Evolutionary conservation across 257 asterid genomes (phyloP), one percentile per base, ranked within the genome.

Genomic region (Primulina huaijiensis): DNA sequence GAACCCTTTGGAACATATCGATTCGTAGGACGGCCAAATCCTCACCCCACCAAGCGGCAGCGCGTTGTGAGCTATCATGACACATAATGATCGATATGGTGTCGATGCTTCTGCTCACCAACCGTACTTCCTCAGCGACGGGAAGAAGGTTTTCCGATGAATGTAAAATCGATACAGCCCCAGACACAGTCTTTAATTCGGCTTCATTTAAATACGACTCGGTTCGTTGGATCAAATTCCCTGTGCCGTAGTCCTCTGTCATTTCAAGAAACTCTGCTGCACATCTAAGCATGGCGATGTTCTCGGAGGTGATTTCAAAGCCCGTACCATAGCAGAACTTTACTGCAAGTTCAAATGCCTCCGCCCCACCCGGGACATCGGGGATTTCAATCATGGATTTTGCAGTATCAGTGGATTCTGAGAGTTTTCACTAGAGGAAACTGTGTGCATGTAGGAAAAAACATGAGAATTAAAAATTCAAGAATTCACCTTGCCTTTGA

Each of bases 31-130:
- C 69, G 25, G 89, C 74, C 50, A 92, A 73, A 79, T 92, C 98
- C 57, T 88, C 98, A 1, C 96, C 90, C 97, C 97, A 92, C 97
- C 97, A 89, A 71, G 86, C 90, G 8, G 83, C 94, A 20, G 80
- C 58, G 0, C 88, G 81, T 72, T 84, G 87, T 4, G 83, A 73
- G 80, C 80, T 83, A 34, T 92, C 96, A 64, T 85, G 87, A 73
- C 92, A 92, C 30, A 86, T 90, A 5, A 87, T 80, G 67, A 71
- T 78, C 0, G 97, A 95, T 34, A 90, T 85, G 1, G 86, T 75
- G 77, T 90, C 97, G 2, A 88, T 81, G 85, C 95, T 88, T 23
- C 90, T 77, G 75, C 97, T 81, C 19, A 90, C 90, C 65, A 92
- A 14, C 43, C 90, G 88, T 6, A 88, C 93, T 65, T 82, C 82